A percentile compares a stretch with the other conserved stretches of the same genome.
Evolutionary conservation across 140 eudicot species (phyloP).

Genomic region (Bidens hawaiensis): DNA sequence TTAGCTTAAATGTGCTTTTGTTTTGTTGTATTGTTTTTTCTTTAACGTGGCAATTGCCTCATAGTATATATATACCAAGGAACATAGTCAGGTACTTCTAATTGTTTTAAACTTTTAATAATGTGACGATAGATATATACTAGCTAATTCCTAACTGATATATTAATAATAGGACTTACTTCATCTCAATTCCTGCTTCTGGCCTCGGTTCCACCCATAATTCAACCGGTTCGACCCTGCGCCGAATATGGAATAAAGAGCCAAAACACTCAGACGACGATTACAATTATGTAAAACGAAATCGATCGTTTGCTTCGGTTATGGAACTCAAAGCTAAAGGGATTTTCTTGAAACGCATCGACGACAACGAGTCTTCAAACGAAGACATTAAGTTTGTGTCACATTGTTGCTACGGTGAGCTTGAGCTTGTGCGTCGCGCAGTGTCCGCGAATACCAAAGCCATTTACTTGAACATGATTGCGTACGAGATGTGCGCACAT

Average conservation of each 20-base stretch:
- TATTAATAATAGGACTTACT: background rate
- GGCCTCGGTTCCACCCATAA: background rate
- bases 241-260: background rate
- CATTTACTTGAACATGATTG: constrained; percentile 39
- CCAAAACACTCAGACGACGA: background rate
- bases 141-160: no score
- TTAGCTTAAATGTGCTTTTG: no score
- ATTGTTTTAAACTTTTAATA: no score
- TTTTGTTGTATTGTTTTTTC: no score
- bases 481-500: constrained; percentile 40
- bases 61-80: no score
- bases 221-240: background rate
- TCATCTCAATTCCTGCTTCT: constrained; percentile 14
- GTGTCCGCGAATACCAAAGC: constrained; percentile 17
- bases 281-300: constrained; percentile 13
- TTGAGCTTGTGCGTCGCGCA: constrained; percentile 25
- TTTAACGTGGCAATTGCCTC: no score
- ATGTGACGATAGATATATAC: no score
- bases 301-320: constrained; percentile 30
- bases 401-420: constrained; percentile 24
- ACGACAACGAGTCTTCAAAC: constrained; percentile 1
- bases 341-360: constrained; percentile 16
- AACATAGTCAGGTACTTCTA: no score
- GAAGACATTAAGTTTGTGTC: constrained; percentile 36
- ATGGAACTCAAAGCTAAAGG: constrained; percentile 41